These are phyloP conservation scores for Aspergillus transmontanensis DNA, from an alignment of 2,329 filamentous ascomycete species.

Conservation along the genomic window DNA sequence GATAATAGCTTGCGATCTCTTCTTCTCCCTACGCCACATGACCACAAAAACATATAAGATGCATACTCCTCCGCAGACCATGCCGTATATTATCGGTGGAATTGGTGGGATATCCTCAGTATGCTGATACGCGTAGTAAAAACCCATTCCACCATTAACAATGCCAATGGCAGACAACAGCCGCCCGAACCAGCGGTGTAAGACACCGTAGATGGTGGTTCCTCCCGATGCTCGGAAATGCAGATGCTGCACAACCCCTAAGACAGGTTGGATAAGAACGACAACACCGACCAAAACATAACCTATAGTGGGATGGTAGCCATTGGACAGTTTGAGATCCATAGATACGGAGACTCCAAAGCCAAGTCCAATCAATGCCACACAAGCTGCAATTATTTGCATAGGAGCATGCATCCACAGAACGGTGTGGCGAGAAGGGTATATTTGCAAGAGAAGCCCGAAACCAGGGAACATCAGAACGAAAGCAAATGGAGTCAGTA, in stretches of 20 bases:
- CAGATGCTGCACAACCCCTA: slow-evolving; percentile 54
- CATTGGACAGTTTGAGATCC: slow-evolving; percentile 37
- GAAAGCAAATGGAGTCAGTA: slow-evolving; percentile 32
- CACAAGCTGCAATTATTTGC: slow-evolving; percentile 50
- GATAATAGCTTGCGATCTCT: neutral
- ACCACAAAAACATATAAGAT: slow-evolving; percentile 40
- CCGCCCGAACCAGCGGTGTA: slow-evolving; percentile 57
- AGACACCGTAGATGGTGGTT: slow-evolving; percentile 49
- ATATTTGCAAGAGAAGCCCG: slow-evolving; percentile 36
- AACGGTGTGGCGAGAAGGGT: slow-evolving; percentile 42
- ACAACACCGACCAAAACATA: slow-evolving; percentile 51
- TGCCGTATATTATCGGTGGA: slow-evolving; percentile 50
- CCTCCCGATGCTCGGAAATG: slow-evolving; percentile 49
- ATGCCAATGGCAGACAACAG: slow-evolving; percentile 52
- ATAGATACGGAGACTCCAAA: slow-evolving; percentile 53
- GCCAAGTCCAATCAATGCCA: slow-evolving; percentile 52
- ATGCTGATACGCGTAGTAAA: slow-evolving; percentile 48
- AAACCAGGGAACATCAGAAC: slow-evolving; percentile 44
- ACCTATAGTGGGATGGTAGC: slow-evolving; percentile 55
- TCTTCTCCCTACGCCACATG: neutral
- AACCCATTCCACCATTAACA: slow-evolving; percentile 57
- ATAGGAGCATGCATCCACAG: slow-evolving; percentile 49
- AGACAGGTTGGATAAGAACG: slow-evolving; percentile 57
- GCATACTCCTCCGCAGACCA: slow-evolving; percentile 52
- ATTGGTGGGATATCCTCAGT: slow-evolving; percentile 31